Evolutionary conservation across 2,329 filamentous ascomycete genomes (phyloP).

Genomic region (Drechmeria coniospora): DNA sequence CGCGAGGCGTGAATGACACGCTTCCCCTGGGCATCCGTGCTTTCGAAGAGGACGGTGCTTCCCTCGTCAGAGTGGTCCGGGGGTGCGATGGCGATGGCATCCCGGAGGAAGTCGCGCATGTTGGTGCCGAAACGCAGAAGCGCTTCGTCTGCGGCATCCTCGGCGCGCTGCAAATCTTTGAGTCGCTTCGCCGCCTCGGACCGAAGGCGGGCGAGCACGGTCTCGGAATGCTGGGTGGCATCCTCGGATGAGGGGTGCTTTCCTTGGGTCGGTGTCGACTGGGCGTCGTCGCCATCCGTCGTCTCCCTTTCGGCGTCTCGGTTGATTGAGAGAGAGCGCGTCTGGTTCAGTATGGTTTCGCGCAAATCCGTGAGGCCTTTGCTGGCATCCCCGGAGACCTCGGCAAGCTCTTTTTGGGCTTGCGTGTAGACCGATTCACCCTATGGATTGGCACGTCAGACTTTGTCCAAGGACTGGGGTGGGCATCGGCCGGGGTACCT

Average conservation of each 20-base stretch:
- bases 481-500: conserved; percentile 33
- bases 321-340: conserved; percentile 55
- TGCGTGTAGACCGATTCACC: conserved; percentile 74
- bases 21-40: conserved; percentile 78
- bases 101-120: conserved; percentile 74
- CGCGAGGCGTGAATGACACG: conserved; percentile 87
- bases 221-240: conserved; percentile 31
- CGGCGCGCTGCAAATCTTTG: conserved; percentile 78
- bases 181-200: conserved; percentile 67
- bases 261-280: conserved; percentile 30
- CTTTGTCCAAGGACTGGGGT: conserved; percentile 3
- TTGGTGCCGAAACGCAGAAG: conserved; percentile 83
- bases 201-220: conserved; percentile 62
- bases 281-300: conserved; percentile 19
- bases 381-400: conserved; percentile 65
- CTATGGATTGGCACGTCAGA: conserved; percentile 28
- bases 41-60: conserved; percentile 74
- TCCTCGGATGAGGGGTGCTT: conserved; percentile 26
- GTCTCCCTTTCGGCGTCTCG: conserved; percentile 18
- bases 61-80: conserved; percentile 40
- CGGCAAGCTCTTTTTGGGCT: conserved; percentile 68
- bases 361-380: conserved; percentile 63
- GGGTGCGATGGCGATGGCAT: conserved; percentile 78
- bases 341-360: conserved; percentile 54
- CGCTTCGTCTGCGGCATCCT: conserved; percentile 92